Evolutionary conservation across 495 filamentous ascomycete genomes (phyloP), one percentile per base, ranked within the genome.

Genomic region (Astrocystis sublimbata): DNA sequence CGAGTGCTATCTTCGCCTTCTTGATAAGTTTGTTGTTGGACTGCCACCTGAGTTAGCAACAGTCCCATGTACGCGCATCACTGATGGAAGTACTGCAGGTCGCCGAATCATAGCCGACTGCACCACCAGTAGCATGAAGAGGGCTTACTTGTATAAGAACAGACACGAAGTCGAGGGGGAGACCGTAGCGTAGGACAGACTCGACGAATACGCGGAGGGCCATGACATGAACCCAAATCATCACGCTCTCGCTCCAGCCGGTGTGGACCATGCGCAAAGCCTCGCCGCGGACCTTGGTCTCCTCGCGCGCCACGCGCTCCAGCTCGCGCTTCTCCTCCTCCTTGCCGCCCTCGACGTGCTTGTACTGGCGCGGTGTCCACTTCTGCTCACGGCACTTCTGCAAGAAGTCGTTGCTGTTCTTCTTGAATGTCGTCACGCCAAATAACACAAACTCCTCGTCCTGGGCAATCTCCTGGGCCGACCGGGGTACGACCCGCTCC

Each of bases 131-230:
- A 33, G 17, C 19, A 19, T n/a, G 19, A 40, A 10, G 23, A 31
- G 51, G 23, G 78, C 86, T 65, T 86, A 97, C 93, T 86, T 88
- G 83, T 54, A 97, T 78, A 50, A 97, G 76, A 51, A 86, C 92
- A 65, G 86, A 90, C 46, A 96, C 88, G 78, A 92, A 97, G 67
- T 92, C 87, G 66, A 96, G 73, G 33, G 94, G 94, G 63, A 98
- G 71, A 6, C 94, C 94, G 73, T 98, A 98, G 63, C 94, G 84
- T 71, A 98, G 78, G 19, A 98, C 93, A 10, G 92, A 97, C 82
- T 98, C 94, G 19, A 98, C 94, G 74, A 97, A 98, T 38, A 98
- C 92, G 43, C 94, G 81, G 64, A 98, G 78, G 5, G 93, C 89
- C 71, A 97, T 80, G 15, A 94, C 90, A 73, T 98, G 96, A 10